Percentiles rank a stretch among this genome's conserved stretches.
Conservation (phyloP, 1,139 yeast genomes). For the Yamadazyma atmosphaerica region DNA sequence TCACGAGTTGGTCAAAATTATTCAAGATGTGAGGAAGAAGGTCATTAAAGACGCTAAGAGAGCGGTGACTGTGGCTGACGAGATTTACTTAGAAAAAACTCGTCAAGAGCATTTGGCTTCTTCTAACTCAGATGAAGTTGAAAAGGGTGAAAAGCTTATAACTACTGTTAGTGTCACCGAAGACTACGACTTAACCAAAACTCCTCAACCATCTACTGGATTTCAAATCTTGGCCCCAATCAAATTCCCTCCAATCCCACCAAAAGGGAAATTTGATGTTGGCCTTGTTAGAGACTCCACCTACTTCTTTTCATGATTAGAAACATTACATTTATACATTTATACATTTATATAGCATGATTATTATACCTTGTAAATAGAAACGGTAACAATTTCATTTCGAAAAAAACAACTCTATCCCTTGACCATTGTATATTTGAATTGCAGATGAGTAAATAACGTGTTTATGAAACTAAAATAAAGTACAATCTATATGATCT, state of each 20-base stretch:
- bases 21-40: slow-evolving; percentile 51
- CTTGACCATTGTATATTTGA: slow-evolving; percentile 1
- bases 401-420: not conserved
- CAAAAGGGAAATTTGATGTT: slow-evolving; percentile 84
- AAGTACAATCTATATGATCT: slow-evolving; percentile 44
- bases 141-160: slow-evolving; percentile 56
- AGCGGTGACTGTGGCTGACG: slow-evolving; percentile 67
- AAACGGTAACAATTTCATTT: not conserved
- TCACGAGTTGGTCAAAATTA: slow-evolving; percentile 52
- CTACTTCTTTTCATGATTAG: slow-evolving; percentile 72
- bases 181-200: slow-evolving; percentile 30
- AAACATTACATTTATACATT: too few relatives aligned
- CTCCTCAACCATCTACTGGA: slow-evolving; percentile 26
- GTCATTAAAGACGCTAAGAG: slow-evolving; percentile 54
- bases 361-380: slow-evolving; percentile 3
- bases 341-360: not conserved
- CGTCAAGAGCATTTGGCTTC: slow-evolving; percentile 61
- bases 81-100: slow-evolving; percentile 66
- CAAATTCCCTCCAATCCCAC: slow-evolving; percentile 71
- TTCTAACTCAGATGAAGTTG: slow-evolving; percentile 46
- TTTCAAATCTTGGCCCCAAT: slow-evolving; percentile 58
- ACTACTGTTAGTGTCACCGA: slow-evolving; percentile 76
- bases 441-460: not conserved
- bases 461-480: not conserved
- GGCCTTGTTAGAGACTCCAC: slow-evolving; percentile 65